These are phyloP conservation scores for Pseudopithomyces maydicus DNA, from an alignment of 2,329 filamentous ascomycete species.

Conservation along the genomic window DNA sequence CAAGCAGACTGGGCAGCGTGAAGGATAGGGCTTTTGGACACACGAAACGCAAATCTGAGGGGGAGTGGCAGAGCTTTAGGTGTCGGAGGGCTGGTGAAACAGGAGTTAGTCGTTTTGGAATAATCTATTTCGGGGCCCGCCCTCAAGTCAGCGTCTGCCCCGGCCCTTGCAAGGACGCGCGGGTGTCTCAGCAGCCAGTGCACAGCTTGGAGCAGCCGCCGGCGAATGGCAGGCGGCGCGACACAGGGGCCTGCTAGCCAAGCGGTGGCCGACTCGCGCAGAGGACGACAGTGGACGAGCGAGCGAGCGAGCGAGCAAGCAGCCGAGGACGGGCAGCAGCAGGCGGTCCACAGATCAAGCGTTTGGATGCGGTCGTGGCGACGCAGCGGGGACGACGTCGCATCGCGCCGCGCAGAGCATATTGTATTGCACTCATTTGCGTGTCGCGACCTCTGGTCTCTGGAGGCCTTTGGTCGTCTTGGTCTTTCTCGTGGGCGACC, in stretches of 20 bases:
- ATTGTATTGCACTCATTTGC: no score
- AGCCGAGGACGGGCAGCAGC: not conserved
- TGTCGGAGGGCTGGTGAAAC: conserved; percentile 47
- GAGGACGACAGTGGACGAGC: not conserved
- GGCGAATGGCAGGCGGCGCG: conserved; percentile 20
- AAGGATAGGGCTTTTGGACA: conserved; percentile 41
- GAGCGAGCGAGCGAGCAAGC: not conserved
- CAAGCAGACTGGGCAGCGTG: conserved; percentile 38
- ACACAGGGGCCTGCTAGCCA: conserved; percentile 23
- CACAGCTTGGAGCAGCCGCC: conserved; percentile 16
- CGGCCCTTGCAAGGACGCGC: conserved; percentile 23
- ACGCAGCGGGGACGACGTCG: no score
- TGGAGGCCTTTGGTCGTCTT: no score
- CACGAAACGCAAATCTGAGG: conserved; percentile 46
- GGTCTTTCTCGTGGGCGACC: not conserved
- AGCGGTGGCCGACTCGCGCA: conserved; percentile 9
- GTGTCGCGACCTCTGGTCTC: no score
- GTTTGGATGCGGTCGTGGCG: no score
- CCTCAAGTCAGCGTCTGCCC: conserved; percentile 27
- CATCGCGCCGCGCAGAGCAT: no score
- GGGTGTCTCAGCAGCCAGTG: conserved; percentile 27
- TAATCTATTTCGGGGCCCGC: conserved; percentile 37
- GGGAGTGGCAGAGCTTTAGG: conserved; percentile 46
- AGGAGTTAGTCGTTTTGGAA: conserved; percentile 46
- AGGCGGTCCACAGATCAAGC: not conserved